Conservation (phyloP, 768 basidiomycete species). For the Lentinula detonsa region DNA sequence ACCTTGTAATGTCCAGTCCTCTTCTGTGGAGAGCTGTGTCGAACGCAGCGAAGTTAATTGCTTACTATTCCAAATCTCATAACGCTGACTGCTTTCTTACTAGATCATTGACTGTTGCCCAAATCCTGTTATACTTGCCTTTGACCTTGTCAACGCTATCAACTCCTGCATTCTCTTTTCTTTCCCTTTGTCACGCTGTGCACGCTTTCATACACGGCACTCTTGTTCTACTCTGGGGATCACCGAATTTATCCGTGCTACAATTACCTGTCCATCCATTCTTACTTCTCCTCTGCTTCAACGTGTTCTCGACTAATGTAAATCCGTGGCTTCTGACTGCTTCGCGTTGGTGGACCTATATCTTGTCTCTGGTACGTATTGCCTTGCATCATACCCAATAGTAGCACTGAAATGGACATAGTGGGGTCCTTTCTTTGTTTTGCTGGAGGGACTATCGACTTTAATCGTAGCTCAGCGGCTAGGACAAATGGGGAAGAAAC, state of each 20-base stretch:
- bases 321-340: constrained; percentile 52
- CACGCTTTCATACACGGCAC: constrained; percentile 84
- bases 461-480: constrained; percentile 77
- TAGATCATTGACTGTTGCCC: constrained; percentile 71
- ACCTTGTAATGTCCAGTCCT: constrained; percentile 6
- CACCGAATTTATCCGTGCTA: constrained; percentile 64
- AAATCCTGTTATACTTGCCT: constrained; percentile 80
- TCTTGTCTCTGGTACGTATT: constrained; percentile 67
- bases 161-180: constrained; percentile 70
- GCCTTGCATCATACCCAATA: background rate
- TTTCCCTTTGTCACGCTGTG: constrained; percentile 69
- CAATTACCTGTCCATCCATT: constrained; percentile 87
- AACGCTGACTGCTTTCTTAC: constrained; percentile 5
- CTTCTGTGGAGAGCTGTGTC: constrained; percentile 2
- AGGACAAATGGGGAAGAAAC: constrained; percentile 68
- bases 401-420: background rate
- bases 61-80: background rate
- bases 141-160: constrained; percentile 82
- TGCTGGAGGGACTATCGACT: constrained; percentile 81
- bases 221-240: constrained; percentile 65
- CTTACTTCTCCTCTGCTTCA: constrained; percentile 82
- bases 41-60: background rate
- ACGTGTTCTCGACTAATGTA: constrained; percentile 65
- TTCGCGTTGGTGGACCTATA: constrained; percentile 66
- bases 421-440: constrained; percentile 47